Percentiles rank a stretch among this genome's conserved stretches.
Evolutionary conservation across 2,329 filamentous ascomycete species (phyloP).

Genomic region (Monilinia fructigena): DNA sequence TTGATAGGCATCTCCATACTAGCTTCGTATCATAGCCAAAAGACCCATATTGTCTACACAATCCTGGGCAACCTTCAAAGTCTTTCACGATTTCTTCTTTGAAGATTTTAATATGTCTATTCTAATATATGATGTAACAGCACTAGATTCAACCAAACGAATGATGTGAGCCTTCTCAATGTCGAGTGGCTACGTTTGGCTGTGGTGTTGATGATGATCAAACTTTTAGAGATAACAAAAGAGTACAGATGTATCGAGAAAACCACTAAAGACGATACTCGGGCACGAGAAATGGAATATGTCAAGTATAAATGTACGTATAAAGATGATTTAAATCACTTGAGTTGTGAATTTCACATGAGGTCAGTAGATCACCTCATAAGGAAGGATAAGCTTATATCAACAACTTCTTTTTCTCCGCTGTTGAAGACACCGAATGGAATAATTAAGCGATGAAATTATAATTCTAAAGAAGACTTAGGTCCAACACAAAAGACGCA

Average conservation of each 20-base stretch:
- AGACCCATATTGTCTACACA: background rate
- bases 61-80: background rate
- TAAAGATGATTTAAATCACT: too few relatives aligned
- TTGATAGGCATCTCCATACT: background rate
- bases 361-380: too few relatives aligned
- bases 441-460: too few relatives aligned
- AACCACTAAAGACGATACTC: background rate
- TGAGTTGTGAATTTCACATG: too few relatives aligned
- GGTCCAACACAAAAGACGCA: too few relatives aligned
- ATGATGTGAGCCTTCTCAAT: background rate
- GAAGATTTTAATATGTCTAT: rapidly evolving
- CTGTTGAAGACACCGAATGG: too few relatives aligned
- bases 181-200: too few relatives aligned
- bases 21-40: rapidly evolving
- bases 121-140: rapidly evolving
- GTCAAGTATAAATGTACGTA: background rate
- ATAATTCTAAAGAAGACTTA: background rate
- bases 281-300: background rate
- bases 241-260: background rate
- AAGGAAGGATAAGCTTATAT: too few relatives aligned
- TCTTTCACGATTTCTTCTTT: background rate
- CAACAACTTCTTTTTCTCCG: background rate
- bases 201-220: background rate
- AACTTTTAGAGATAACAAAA: background rate
- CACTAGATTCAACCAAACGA: background rate